Percentiles rank a stretch among this genome's conserved stretches.
Conservation (phyloP, 768 basidiomycete species). For the Hericium coralloides region DNA sequence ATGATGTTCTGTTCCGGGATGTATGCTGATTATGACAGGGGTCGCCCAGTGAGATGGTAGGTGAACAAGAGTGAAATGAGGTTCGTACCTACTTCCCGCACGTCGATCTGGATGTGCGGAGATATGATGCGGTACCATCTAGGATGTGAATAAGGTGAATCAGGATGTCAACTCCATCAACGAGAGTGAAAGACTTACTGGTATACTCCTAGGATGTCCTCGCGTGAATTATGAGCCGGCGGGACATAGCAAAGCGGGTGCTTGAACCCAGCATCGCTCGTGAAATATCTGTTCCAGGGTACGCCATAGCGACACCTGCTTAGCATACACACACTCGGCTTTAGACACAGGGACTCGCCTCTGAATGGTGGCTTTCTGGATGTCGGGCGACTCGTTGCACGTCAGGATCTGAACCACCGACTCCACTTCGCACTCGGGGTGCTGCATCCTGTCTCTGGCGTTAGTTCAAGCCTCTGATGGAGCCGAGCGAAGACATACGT, state of each 20-base stretch:
- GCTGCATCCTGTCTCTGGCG: background rate
- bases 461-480: no score
- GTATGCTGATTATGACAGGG: conserved; percentile 30
- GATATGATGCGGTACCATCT: conserved; percentile 63
- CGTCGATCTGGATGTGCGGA: conserved; percentile 33
- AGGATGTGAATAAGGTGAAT: background rate
- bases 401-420: conserved; percentile 1
- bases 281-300: conserved; percentile 33
- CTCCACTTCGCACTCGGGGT: conserved; percentile 1
- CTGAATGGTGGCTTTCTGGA: background rate
- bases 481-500: no score
- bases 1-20: conserved; percentile 32
- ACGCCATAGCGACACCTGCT: no score
- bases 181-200: conserved; percentile 29
- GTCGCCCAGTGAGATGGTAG: background rate
- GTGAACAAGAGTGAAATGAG: conserved; percentile 12
- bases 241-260: conserved; percentile 49
- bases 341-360: background rate
- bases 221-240: conserved; percentile 41
- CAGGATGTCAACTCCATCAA: background rate
- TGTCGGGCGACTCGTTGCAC: background rate
- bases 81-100: conserved; percentile 33
- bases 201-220: conserved; percentile 46
- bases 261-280: conserved; percentile 44
- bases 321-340: background rate